Evolutionary conservation across 179 eudicot genomes (phyloP).

Genomic region (Beta macrorhiza): DNA sequence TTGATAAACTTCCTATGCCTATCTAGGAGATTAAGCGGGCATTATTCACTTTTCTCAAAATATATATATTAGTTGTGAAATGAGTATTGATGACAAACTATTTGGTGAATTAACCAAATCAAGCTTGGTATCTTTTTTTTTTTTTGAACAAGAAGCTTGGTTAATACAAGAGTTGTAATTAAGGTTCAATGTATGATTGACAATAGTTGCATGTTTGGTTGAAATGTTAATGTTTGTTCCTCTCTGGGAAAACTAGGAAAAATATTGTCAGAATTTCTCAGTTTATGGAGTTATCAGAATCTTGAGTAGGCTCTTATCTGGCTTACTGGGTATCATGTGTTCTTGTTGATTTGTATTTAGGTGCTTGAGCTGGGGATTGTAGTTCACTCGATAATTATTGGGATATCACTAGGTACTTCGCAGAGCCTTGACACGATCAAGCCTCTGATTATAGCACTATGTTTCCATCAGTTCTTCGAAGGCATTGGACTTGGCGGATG

Average conservation of each 20-base stretch:
- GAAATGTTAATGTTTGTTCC: not conserved
- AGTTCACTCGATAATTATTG: slow-evolving; percentile 48
- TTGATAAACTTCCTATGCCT: too few relatives aligned
- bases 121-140: too few relatives aligned
- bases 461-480: slow-evolving; percentile 49
- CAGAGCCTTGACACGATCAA: slow-evolving; percentile 39
- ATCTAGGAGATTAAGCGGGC: too few relatives aligned
- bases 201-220: not conserved
- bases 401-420: slow-evolving; percentile 41
- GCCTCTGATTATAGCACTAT: slow-evolving; percentile 42
- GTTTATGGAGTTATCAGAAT: not conserved
- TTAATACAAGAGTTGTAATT: not conserved
- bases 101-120: not conserved
- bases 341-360: slow-evolving; percentile 18
- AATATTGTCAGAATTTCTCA: too few relatives aligned
- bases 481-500: slow-evolving; percentile 55
- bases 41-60: too few relatives aligned
- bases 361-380: slow-evolving; percentile 48
- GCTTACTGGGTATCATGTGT: not conserved
- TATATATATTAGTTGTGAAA: too few relatives aligned
- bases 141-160: too few relatives aligned
- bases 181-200: not conserved
- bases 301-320: not conserved
- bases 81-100: not conserved
- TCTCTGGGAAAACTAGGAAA: too few relatives aligned